Evolutionary conservation across 352 stramenopile genomes (phyloP), one percentile per base, ranked within the genome.

Genomic region (Aphanomyces euteiches): DNA sequence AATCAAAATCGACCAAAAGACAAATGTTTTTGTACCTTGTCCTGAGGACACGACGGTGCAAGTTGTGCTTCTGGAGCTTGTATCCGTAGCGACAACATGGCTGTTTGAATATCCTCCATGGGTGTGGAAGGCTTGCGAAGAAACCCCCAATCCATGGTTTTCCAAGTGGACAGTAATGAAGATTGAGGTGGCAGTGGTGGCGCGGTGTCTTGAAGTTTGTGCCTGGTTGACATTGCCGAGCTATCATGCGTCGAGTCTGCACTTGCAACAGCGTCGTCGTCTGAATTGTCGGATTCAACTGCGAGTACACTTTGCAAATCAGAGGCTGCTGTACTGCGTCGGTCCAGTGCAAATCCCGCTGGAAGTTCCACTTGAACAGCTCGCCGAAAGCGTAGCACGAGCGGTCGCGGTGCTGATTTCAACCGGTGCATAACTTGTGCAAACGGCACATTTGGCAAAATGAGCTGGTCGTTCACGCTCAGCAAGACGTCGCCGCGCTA

Each of bases 401-500:
- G 59, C n/a, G 59, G 59, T 12, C 59, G 59, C 17, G 59, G 41
- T 36, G 59, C 59, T 10, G 43, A 40, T 34, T 67, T 67, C 21
- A 67, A 28, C 12, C 19, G n/a, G 39, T 21, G 39, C 39, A 67
- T 50, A 45, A 56, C 59, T 28, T 34, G 59, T 12, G 39, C 28
- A 41, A 61, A 61, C 15, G 17, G 15, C 6, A 56, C n/a, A 45
- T 15, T 28, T 28, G 28, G 28, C 13, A 7, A 0, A 15, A 67
- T 50, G 28, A 12, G 6, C 12, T 21, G 15, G 19, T 40, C 59
- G 21, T 67, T 48, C 15, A 67, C 43, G n/a, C 38, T 17, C 3
- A 67, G 3, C 41, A 67, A 45, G 17, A 56, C 21, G 28, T 67
- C 59, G 5, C 59, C 59, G 40, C 15, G 40, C 59, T 66, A 66